These are phyloP conservation scores for Boechera divaricarpa DNA, from an alignment of 345 rosid genomes.

Conservation along the genomic window DNA sequence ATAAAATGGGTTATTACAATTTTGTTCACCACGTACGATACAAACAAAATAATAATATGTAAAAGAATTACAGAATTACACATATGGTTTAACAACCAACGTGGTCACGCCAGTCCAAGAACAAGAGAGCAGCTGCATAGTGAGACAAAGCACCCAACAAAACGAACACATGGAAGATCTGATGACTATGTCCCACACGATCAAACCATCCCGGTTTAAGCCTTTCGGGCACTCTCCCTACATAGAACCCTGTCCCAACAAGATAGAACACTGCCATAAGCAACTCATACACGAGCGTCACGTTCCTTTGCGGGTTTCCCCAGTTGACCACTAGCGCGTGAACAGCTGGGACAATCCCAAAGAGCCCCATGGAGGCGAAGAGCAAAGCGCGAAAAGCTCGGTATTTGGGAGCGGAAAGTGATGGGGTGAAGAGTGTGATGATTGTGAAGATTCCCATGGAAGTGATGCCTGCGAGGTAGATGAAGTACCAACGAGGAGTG, in stretches of 20 bases:
- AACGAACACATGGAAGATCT: slow-evolving; percentile 88
- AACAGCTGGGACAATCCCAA: slow-evolving; percentile 70
- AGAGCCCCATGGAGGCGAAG: slow-evolving; percentile 80
- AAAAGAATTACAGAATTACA: slow-evolving; percentile 32
- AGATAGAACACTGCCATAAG: slow-evolving; percentile 83
- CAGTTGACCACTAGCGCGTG: slow-evolving; percentile 72
- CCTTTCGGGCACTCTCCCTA: slow-evolving; percentile 77
- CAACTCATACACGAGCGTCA: slow-evolving; percentile 64
- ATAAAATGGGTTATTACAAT: slow-evolving; percentile 32
- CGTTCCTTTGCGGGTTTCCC: slow-evolving; percentile 66
- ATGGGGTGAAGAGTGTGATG: slow-evolving; percentile 66
- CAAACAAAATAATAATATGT: slow-evolving; percentile 20
- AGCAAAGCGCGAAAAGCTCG: slow-evolving; percentile 70
- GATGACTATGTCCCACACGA: slow-evolving; percentile 87
- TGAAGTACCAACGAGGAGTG: slow-evolving; percentile 71
- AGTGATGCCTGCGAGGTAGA: slow-evolving; percentile 77
- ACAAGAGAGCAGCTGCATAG: slow-evolving; percentile 74
- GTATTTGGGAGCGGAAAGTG: slow-evolving; percentile 61
- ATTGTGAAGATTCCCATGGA: slow-evolving; percentile 80
- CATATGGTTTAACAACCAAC: slow-evolving; percentile 51
- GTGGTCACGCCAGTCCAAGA: slow-evolving; percentile 77
- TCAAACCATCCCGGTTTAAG: slow-evolving; percentile 89
- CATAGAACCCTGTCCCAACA: slow-evolving; percentile 73
- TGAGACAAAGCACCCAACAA: slow-evolving; percentile 90
- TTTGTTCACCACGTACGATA: slow-evolving; percentile 9